Base-by-base conservation (phyloP, 169 alveolate species). In the Prorocentrum cordatum region DNA sequence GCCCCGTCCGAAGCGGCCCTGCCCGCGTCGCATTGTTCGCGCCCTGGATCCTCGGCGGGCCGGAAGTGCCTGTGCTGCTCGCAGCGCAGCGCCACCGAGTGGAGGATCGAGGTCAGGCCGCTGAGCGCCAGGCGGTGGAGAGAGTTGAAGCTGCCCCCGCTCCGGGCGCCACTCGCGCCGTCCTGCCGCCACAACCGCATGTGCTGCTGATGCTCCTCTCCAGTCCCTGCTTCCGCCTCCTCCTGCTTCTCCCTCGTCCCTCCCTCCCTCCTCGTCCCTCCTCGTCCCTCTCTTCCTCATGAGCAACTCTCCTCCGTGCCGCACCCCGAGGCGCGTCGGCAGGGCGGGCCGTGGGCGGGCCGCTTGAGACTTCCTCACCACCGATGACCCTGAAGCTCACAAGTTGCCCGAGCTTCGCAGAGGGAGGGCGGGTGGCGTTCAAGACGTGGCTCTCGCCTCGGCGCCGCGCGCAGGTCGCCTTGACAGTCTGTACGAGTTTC, bases 121-220 rank as follows among this genome's bases (percentile, higher is more conserved):
- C 83, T 66, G 58, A 84, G 79, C 29, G 92, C 92, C 59, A 84
- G 68, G 50, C 70, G 70, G 32, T 84, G 47, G 50, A 84, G 77
- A 26, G 92, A 36, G 39, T 31, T 84, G 84, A 84, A 84, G 36
- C 29, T 68, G 14, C 80, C 80, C 26, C 61, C 16, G 35, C 59
- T 31, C 31, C 33, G 9, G 14, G 33, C 47, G 73, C 2, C 42
- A 9, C 20, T 39, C 20, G 50, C 47, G 26, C 70, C 12, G 26
- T 6, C 32, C 14, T n/a, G 4, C 14, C 70, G 6, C 9, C n/a
- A 42, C 9, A 42, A 12, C 16, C 9, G 9, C 16, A 42, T 16
- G 16, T 42, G 16, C n/a, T 42, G 9, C 54, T 42, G 54, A 12
- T 42, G n/a, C 9, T 42, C 16, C 16, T 42, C 54, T 42, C 54